Base-by-base conservation (phyloP, 768 basidiomycete genomes). In the Phaeolepiota aurea region DNA sequence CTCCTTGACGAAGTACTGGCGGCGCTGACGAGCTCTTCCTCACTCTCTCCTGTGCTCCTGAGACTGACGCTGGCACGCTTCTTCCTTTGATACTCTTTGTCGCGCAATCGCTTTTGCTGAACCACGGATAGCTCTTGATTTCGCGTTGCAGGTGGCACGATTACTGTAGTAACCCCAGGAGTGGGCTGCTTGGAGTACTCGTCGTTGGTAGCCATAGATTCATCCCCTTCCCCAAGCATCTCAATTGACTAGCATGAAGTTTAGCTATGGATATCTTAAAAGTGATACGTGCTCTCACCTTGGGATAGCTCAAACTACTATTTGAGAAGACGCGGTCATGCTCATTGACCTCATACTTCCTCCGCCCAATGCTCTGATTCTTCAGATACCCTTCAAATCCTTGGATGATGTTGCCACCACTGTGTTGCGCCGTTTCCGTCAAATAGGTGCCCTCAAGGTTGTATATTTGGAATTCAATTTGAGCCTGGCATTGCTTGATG, bases 381-480 rank as follows among this genome's bases (percentile, higher is more conserved):
- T 90, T 91, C 43, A 90, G 74, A 54, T 89, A 91, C 31, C 81
- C 79, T 41, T 90, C 88, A 48, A 90, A 90, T 3, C 88, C 88
- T 50, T 82, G 82, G 25, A 91, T 82, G 40, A 91, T 89, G 49
- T 91, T 90, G 20, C 88, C 88, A 13, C 87, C 86, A 50, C 77
- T 80, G 45, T 83, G 80, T 0, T 68, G 66, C 1, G 81, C 76
- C 0, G 88, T 89, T 39, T 91, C 88, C 4, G 77, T 75, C 23
- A 91, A 66, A 58, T 90, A 91, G 3, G 71, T 62, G 5, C 75
- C 76, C 57, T 91, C 88, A 19, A 86, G 68, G 45, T 76, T 79
- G 62, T 85, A 85, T 49, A 91, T 84, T 51, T 85, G 77, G 20
- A 77, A 66, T 62, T 91, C 88, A 43, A 85, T 68, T 50, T 81